These are phyloP conservation scores for Nemania sp. DNA, from an alignment of 2,329 filamentous ascomycete species.

Conservation along the genomic window DNA sequence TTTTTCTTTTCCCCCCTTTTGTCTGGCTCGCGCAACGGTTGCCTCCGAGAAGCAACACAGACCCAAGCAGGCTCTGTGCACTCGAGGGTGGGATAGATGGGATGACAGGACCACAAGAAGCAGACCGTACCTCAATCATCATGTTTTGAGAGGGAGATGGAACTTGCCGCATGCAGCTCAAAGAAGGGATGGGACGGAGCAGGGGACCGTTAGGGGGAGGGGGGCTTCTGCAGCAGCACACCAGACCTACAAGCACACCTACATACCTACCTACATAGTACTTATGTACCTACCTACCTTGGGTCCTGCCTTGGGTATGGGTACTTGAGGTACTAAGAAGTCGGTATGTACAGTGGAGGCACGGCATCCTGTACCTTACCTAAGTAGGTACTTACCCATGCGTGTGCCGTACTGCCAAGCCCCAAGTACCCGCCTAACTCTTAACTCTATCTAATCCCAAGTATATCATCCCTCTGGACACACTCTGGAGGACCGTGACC, in stretches of 20 bases:
- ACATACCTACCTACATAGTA: neutral
- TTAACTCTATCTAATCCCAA: too few species aligned
- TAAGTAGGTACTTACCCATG: too few species aligned
- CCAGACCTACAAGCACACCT: neutral
- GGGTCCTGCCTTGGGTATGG: too few species aligned
- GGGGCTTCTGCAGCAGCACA: slow-evolving; percentile 16
- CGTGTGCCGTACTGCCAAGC: neutral
- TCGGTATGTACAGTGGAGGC: neutral
- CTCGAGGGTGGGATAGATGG: slow-evolving; percentile 6
- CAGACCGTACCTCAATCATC: slow-evolving; percentile 10
- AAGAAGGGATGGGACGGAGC: slow-evolving; percentile 7
- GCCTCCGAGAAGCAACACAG: slow-evolving; percentile 2
- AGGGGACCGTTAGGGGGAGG: slow-evolving; percentile 10
- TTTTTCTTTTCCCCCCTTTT: slow-evolving; percentile 1
- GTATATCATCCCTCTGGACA: too few species aligned
- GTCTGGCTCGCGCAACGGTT: neutral
- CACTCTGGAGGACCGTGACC: neutral
- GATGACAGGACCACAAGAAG: slow-evolving; percentile 11
- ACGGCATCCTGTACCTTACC: neutral
- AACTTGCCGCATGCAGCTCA: slow-evolving; percentile 32
- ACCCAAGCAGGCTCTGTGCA: slow-evolving; percentile 8
- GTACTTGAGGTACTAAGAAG: too few species aligned
- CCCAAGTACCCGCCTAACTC: neutral
- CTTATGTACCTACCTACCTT: neutral
- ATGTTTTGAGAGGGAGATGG: slow-evolving; percentile 18